phyloP scores from a whole-genome alignment of 1,139 yeast genomes.

The Nakaseomyces delphensis region DNA sequence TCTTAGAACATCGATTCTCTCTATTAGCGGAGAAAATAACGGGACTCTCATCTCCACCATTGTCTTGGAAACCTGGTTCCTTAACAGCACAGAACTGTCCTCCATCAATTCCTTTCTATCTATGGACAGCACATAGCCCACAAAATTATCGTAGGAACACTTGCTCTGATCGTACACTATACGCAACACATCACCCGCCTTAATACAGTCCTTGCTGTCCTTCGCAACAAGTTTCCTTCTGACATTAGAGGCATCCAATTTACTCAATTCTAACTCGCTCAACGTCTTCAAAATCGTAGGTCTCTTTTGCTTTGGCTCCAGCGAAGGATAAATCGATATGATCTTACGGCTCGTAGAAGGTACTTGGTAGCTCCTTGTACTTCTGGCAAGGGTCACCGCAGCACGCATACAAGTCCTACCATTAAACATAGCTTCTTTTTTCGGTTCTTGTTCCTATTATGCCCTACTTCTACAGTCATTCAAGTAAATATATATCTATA shows the following conservation, averaged over 20 bases:
- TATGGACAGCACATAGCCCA: conserved; percentile 70
- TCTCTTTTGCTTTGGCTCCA: conserved; percentile 14
- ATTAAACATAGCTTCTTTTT: background rate
- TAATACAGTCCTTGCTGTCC: conserved; percentile 42
- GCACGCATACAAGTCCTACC: background rate
- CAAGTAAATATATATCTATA: too few relatives aligned
- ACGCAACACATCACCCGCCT: conserved; percentile 76
- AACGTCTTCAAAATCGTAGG: conserved; percentile 14
- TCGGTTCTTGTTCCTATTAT: background rate
- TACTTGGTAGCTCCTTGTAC: conserved; percentile 15
- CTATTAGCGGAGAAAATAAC: conserved; percentile 66
- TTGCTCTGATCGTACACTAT: conserved; percentile 61
- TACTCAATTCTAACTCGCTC: conserved; percentile 28
- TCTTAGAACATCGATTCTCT: conserved; percentile 64
- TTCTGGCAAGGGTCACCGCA: background rate
- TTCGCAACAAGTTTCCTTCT: conserved; percentile 55
- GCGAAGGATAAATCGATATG: conserved; percentile 33
- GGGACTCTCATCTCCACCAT: conserved; percentile 80
- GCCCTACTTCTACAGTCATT: too few relatives aligned
- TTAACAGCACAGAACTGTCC: conserved; percentile 62
- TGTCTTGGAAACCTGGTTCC: conserved; percentile 69
- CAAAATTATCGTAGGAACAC: conserved; percentile 45
- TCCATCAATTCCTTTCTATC: conserved; percentile 45
- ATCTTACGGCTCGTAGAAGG: conserved; percentile 24
- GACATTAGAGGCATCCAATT: conserved; percentile 65